Percentiles rank a stretch among this genome's conserved stretches.
Evolutionary conservation across 2,329 filamentous ascomycete species (phyloP).

Genomic region (Ceratocystis destructans): DNA sequence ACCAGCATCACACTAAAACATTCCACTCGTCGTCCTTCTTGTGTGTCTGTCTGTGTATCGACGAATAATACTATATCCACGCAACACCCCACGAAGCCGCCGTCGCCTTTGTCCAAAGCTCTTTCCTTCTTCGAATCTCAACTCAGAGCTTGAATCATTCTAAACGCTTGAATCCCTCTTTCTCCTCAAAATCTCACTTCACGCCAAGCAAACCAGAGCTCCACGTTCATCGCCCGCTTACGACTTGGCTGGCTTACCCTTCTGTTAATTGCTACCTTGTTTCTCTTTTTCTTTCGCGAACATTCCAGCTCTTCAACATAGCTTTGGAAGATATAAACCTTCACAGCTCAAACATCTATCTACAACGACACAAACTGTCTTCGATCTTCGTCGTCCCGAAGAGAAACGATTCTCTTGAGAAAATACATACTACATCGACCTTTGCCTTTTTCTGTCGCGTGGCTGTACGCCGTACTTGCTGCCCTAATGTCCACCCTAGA

Average conservation of each 20-base stretch:
- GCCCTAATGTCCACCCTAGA: slow-evolving; percentile 12
- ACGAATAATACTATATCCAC: background rate
- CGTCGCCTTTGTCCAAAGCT: background rate
- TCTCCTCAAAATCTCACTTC: too few relatives aligned
- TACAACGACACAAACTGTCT: too few relatives aligned
- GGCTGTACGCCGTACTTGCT: slow-evolving; percentile 1
- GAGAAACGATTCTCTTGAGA: background rate
- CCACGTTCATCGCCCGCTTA: too few relatives aligned
- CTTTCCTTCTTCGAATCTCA: background rate
- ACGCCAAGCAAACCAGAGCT: too few relatives aligned
- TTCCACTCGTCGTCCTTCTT: background rate
- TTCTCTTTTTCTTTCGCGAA: too few relatives aligned
- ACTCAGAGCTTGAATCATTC: background rate
- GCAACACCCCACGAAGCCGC: background rate
- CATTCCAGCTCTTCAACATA: too few relatives aligned
- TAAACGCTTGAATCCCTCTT: background rate
- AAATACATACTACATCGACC: background rate
- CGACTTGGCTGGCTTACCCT: too few relatives aligned
- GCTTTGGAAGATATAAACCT: too few relatives aligned
- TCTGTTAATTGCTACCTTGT: too few relatives aligned
- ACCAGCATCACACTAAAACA: background rate
- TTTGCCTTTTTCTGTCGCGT: background rate
- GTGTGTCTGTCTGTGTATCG: background rate
- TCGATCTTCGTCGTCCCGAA: too few relatives aligned
- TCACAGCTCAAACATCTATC: too few relatives aligned